Evolutionary conservation across 2,329 filamentous ascomycete species (phyloP).

Genomic region (Colletotrichum paranaense): DNA sequence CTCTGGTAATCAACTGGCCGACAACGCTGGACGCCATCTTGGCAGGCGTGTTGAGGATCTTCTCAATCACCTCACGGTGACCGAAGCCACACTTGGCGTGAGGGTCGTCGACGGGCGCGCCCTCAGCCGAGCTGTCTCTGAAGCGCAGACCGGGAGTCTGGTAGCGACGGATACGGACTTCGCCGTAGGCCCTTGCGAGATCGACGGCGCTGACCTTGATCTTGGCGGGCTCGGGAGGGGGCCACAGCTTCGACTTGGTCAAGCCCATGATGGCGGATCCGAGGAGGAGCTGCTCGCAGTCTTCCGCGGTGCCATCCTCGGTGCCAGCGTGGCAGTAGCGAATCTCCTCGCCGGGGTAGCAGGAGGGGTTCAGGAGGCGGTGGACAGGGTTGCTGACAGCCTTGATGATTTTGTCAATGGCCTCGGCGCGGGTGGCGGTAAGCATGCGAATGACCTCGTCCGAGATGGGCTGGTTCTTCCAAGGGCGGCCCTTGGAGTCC

Average conservation of each 20-base stretch:
- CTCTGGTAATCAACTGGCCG: conserved; percentile 26
- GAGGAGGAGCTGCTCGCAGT: conserved; percentile 34
- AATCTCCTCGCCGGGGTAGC: conserved; percentile 31
- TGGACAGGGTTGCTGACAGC: conserved; percentile 35
- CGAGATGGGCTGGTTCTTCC: conserved; percentile 30
- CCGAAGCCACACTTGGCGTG: conserved; percentile 33
- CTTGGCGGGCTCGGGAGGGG: conserved; percentile 20
- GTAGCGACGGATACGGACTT: conserved; percentile 33
- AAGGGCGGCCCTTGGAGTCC: conserved; percentile 28
- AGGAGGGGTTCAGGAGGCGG: conserved; percentile 31
- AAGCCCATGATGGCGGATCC: conserved; percentile 34
- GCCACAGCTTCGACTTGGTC: conserved; percentile 30
- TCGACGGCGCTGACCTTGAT: conserved; percentile 34
- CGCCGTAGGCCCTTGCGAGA: conserved; percentile 24
- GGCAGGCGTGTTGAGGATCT: conserved; percentile 32
- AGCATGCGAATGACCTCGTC: conserved; percentile 30
- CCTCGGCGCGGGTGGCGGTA: conserved; percentile 26
- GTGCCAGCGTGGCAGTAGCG: conserved; percentile 32
- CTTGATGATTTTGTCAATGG: conserved; percentile 32
- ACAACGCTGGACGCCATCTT: conserved; percentile 26
- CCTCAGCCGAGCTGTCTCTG: conserved; percentile 19
- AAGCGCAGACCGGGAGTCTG: conserved; percentile 33
- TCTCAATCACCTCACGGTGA: conserved; percentile 30
- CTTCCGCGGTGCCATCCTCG: conserved; percentile 29
- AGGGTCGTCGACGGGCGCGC: conserved; percentile 16